Base-by-base conservation (phyloP, 2,329 filamentous ascomycete species). In the Hypoxylon sp. region DNA sequence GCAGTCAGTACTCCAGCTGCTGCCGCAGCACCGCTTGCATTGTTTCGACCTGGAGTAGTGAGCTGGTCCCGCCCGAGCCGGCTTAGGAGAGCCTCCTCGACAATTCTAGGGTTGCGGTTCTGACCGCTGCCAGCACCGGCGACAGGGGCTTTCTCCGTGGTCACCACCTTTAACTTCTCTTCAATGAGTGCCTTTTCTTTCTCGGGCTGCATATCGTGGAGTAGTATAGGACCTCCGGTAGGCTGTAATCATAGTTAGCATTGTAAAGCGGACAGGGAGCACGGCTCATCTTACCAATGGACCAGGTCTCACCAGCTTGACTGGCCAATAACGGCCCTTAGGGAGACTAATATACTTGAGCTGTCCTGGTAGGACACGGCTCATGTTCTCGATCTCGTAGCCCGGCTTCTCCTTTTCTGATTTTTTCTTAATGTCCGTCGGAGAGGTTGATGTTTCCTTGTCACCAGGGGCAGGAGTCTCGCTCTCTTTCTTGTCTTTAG, bases 311-410 rank as follows among this genome's bases (percentile, higher is more conserved):
- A 79, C 75, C 20, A 79, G 88, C 81, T 90, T 90, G 68, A 98
- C 95, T 37, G 96, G 95, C 85, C 92, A 93, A 82, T 98, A 99
- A 74, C 97, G 91, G 50, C 93, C 92, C 71, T 93, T 89, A 54
- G 93, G 90, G 86, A 99, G 97, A 81, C 90, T 97, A 77, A 99
- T 93, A 81, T 95, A 98, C 85, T 97, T 97, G 77, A 98, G 88
- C 83, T 99, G 96, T 51, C 90, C 89, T 0, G 95, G 96, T 53
- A 99, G 88, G 37, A 99, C 94, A 75, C 96, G 89, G 61, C 92
- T 97, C 94, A 99, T 97, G 85, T 99, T 99, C 78, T 96, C 93
- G 69, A 99, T 88, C 72, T 98, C 94, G 79, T 96, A 98, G 74
- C 96, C 96, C 66, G 97, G 88, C 88, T 97, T 98, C 84, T 99